Evolutionary conservation across 2,329 filamentous ascomycete genomes (phyloP).

Genomic region (Bipolaris sorokiniana): DNA sequence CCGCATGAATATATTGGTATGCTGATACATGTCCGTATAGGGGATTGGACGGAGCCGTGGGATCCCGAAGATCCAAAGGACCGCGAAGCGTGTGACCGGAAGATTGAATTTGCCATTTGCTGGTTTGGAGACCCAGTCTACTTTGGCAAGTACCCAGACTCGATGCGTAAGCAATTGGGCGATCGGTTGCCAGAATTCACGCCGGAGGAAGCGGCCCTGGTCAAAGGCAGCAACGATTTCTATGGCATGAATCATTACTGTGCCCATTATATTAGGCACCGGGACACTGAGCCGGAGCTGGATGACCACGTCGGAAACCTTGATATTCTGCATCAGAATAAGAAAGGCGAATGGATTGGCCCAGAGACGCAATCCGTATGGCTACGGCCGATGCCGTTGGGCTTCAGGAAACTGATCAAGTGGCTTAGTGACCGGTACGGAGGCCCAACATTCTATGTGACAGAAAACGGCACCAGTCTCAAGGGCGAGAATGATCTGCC

Average conservation of each 20-base stretch:
- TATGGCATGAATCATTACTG: conserved; percentile 97
- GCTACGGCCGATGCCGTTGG: conserved; percentile 76
- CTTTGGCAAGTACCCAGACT: conserved; percentile 80
- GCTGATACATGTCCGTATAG: conserved; percentile 47
- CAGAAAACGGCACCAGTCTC: conserved; percentile 85
- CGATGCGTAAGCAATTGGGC: conserved; percentile 82
- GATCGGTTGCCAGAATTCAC: conserved; percentile 77
- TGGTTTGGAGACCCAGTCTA: conserved; percentile 93
- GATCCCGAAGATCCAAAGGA: conserved; percentile 77
- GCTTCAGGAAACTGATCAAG: conserved; percentile 72
- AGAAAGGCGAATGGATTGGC: conserved; percentile 75
- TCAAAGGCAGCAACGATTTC: conserved; percentile 88
- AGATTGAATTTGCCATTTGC: conserved; percentile 84
- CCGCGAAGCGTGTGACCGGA: conserved; percentile 76
- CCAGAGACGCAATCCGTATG: conserved; percentile 82
- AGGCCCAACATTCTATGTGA: conserved; percentile 80
- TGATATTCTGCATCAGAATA: conserved; percentile 73
- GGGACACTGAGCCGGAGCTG: conserved; percentile 63
- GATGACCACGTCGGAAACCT: conserved; percentile 79
- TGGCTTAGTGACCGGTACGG: conserved; percentile 72
- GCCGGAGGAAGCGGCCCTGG: conserved; percentile 71
- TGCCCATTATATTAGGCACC: conserved; percentile 82
- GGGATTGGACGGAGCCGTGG: conserved; percentile 83
- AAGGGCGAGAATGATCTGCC: conserved; percentile 81
- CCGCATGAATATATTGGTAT: neutral